Base-by-base conservation (phyloP, 176 grass and related monocot genomes). In the Carex parvula region DNA sequence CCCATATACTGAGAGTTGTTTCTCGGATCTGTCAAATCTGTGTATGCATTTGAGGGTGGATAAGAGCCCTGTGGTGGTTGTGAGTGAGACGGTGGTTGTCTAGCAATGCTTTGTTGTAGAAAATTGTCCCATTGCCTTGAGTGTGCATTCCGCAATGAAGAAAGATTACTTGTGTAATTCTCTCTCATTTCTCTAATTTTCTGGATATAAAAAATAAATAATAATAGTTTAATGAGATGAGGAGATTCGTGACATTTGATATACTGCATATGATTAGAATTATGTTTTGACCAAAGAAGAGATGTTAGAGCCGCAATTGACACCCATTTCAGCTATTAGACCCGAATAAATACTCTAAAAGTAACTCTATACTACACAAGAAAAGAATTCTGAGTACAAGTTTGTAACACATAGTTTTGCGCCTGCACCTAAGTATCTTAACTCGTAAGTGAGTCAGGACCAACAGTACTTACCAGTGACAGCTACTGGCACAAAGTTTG, bases 71-170 rank as follows among this genome's bases (percentile, higher is more conserved):
- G 80, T 8, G 26, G 61, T 18, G 81, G n/a, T 24, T 35, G 81
- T 44, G 20, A 24, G 8, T 82, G 81, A 42, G 65, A 79, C 64
- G 89, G 81, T 22, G 88, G 92, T 63, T 89, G 83, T 64, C 83
- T 91, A 80, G 87, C 86, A 37, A 81, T 70, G 67, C 79, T 86
- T 32, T 90, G 80, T 79, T 85, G 83, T 83, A 91, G 80, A 89
- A 99, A 93, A 83, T 90, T 83, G 46, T 99, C 88, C 89, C 89
- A 93, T 79, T 92, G 92, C 52, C 85, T 93, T 63, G 70, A 59
- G 66, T 95, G 96, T 78, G 64, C 15, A 83, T 71, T 86, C 72
- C 88, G 87, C 35, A 84, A 83, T 53, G 77, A 84, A 55, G 80
- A 86, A 42, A 95, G 20, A 22, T 92, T 93, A 85, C 91, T 94